phyloP scores from a whole-genome alignment of 345 rosid species.

The Ailanthus altissimus region DNA sequence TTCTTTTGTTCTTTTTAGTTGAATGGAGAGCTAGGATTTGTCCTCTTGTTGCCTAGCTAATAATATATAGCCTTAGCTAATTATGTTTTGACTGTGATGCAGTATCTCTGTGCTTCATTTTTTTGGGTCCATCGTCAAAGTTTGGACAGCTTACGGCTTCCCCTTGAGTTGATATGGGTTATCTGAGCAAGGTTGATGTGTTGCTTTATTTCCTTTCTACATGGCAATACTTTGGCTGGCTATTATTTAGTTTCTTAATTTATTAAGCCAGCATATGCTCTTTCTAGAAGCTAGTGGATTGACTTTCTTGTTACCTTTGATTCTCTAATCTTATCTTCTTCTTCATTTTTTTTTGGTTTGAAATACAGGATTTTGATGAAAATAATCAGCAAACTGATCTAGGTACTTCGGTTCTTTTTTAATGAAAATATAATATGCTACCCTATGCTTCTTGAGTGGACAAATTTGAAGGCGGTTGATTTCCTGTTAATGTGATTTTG shows the following conservation, averaged over 20 bases:
- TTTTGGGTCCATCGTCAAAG: constrained; percentile 21
- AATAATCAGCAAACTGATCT: constrained; percentile 53
- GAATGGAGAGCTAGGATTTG: no score
- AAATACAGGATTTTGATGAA: constrained; percentile 51
- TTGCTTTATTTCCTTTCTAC: background rate
- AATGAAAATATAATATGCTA: background rate
- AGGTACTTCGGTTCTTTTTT: constrained; percentile 42
- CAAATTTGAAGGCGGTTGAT: background rate
- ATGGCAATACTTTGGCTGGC: background rate
- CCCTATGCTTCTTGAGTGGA: background rate
- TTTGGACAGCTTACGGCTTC: constrained; percentile 6
- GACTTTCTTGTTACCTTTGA: constrained; percentile 2
- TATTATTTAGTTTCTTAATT: background rate
- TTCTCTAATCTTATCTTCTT: constrained; percentile 8
- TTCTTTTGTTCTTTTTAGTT: background rate
- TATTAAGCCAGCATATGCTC: background rate
- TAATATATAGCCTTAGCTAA: background rate
- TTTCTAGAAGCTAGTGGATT: background rate
- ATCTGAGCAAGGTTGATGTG: constrained; percentile 27
- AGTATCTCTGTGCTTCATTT: constrained; percentile 20
- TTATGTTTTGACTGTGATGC: background rate
- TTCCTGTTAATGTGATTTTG: background rate
- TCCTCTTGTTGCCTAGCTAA: no score
- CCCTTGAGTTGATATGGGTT: constrained; percentile 37
- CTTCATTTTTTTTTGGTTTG: constrained; percentile 3